Base-by-base conservation (phyloP, 495 filamentous ascomycete species). In the Amphirosellinia nigrospora region DNA sequence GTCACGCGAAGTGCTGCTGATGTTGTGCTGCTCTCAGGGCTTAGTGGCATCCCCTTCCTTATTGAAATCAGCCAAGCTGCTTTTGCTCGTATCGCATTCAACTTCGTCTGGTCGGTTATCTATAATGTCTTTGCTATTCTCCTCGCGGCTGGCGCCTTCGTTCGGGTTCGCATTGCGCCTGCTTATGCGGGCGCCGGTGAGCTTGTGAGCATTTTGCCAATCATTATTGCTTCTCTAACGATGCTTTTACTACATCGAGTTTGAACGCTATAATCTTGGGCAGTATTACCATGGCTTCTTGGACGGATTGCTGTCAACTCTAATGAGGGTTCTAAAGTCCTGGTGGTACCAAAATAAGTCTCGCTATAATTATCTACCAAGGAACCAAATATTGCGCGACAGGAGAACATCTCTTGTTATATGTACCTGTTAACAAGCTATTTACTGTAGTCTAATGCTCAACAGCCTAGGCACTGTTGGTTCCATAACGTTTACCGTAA, bases 101-200 rank as follows among this genome's bases (percentile, higher is more conserved):
- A 94, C 73, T 94, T 96, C 73, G 78, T 66, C 0, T 96, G 93
- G 92, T 87, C 88, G 38, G 86, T 87, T 48, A 78, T 92, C 0
- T 96, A 94, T 77, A 94, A 96, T 71, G 50, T 89, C 11, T 87
- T 92, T 71, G 92, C 92, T 0, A 82, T 96, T 11, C 75, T 93
- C 62, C 83, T 94, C 4, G 91, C 86, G 6, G 87, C 89, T 1
- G 93, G 92, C 0, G 90, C 89, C 0, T 93, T 94, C 73, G 69
- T 67, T 13, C 72, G 80, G 7, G 84, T 82, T 1, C 80, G 90
- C 45, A 92, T 96, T 76, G 86, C 89, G 32, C 92, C 93, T 0
- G 78, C 87, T 75, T 94, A 86, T 84, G 92, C 93, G 0, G 92
- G 91, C 0, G 73, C 94, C 34, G 93, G 92, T 0, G 92, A 95